Percentiles rank a stretch among this genome's conserved stretches.
These are phyloP conservation scores for Phycomyces blakesleeanus DNA, from an alignment of 192 early-diverging fungal species.

Conservation along the genomic window DNA sequence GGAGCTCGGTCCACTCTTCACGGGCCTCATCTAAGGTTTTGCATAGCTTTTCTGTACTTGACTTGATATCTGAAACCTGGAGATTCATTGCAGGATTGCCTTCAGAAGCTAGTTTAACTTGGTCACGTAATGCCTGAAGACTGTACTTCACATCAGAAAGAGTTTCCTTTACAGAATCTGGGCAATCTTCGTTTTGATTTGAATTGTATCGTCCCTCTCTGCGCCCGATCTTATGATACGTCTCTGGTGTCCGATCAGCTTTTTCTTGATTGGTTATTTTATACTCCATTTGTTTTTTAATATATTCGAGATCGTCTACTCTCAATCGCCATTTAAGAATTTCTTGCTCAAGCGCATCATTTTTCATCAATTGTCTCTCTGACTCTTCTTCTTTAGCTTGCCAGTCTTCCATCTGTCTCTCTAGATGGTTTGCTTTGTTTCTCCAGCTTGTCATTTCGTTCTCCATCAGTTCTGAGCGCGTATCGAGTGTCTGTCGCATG, in stretches of 20 bases:
- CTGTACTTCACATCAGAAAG: slow-evolving; percentile 16
- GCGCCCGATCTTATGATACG: not conserved
- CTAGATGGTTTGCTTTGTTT: slow-evolving; percentile 18
- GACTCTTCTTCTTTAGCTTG: slow-evolving; percentile 4
- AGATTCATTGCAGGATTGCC: not conserved
- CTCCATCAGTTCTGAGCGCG: slow-evolving; percentile 20
- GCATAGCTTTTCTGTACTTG: slow-evolving; percentile 6
- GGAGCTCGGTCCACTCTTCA: slow-evolving; percentile 23
- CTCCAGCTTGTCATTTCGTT: slow-evolving; percentile 13
- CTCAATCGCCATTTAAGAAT: slow-evolving; percentile 8
- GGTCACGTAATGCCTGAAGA: slow-evolving; percentile 17
- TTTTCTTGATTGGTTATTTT: not conserved
- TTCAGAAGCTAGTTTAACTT: slow-evolving; percentile 9
- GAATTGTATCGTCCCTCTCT: not conserved
- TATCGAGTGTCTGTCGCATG: slow-evolving; percentile 17
- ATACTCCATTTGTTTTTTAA: slow-evolving; percentile 5
- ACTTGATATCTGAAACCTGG: slow-evolving; percentile 21
- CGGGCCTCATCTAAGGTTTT: slow-evolving; percentile 21
- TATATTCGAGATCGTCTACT: slow-evolving; percentile 14
- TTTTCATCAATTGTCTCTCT: slow-evolving; percentile 2
- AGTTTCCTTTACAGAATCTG: slow-evolving; percentile 4
- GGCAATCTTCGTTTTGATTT: not conserved
- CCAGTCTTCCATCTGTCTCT: slow-evolving; percentile 4
- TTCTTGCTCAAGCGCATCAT: slow-evolving; percentile 7
- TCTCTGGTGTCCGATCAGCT: not conserved